Evolutionary conservation across 1,284 basidiomycete species (phyloP).

Genomic region (Acaromyces ingoldii): DNA sequence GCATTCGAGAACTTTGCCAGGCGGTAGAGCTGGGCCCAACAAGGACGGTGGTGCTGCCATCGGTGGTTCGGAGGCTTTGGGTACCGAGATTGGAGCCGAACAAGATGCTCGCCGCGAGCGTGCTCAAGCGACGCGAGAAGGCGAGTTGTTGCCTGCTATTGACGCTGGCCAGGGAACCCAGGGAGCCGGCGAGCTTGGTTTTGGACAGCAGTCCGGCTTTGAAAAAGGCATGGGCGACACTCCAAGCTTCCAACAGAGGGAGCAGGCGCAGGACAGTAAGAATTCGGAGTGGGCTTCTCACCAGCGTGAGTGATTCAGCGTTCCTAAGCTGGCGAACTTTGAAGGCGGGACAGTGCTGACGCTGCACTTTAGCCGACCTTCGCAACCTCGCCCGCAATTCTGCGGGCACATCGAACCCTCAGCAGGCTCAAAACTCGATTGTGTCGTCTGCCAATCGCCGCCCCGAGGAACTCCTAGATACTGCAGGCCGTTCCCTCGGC

Average conservation of each 20-base stretch:
- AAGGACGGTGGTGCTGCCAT: slow-evolving; percentile 2
- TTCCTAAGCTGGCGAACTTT: too few species aligned
- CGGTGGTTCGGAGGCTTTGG: slow-evolving; percentile 6
- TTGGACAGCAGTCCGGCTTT: slow-evolving; percentile 6
- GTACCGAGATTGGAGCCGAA: slow-evolving; percentile 10
- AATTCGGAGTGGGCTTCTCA: neutral
- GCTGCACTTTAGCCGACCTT: slow-evolving; percentile 3
- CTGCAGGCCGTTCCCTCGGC: slow-evolving; percentile 1
- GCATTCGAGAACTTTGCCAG: slow-evolving; percentile 3
- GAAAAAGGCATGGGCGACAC: slow-evolving; percentile 4
- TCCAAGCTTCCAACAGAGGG: neutral
- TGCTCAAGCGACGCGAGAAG: slow-evolving; percentile 2
- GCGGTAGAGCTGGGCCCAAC: slow-evolving; percentile 9
- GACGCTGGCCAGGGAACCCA: neutral
- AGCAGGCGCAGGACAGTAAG: slow-evolving; percentile 1
- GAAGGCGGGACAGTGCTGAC: too few species aligned
- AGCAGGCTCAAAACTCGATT: neutral
- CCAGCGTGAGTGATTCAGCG: slow-evolving; percentile 3
- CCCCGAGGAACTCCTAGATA: neutral
- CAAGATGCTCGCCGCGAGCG: slow-evolving; percentile 6
- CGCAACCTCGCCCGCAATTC: slow-evolving; percentile 4
- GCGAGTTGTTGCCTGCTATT: slow-evolving; percentile 2
- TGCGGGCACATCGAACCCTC: slow-evolving; percentile 2
- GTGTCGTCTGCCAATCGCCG: neutral
- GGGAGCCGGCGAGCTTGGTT: slow-evolving; percentile 5